Conservation (phyloP, 2,329 filamentous ascomycete species). For the Zarea fungicola region DNA sequence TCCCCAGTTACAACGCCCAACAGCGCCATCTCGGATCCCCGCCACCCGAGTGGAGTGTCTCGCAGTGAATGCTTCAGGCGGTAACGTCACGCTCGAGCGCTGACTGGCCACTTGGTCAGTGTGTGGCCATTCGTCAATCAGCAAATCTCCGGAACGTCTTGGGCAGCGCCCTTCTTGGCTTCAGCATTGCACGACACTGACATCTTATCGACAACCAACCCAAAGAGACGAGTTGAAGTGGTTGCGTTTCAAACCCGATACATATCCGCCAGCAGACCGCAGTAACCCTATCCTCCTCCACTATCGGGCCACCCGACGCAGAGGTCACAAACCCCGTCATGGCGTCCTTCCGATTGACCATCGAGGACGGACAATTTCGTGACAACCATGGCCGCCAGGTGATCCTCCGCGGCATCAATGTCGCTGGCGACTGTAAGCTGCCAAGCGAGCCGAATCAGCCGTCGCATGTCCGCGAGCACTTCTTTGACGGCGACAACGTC, state of each 20-base stretch:
- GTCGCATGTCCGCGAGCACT: constrained; percentile 70
- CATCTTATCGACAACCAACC: not conserved
- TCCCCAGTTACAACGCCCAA: too few relatives aligned
- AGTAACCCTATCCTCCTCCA: not conserved
- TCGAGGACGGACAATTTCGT: constrained; percentile 81
- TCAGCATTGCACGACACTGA: not conserved
- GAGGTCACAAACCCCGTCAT: constrained; percentile 48
- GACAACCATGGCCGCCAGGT: constrained; percentile 80
- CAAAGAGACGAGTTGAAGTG: not conserved
- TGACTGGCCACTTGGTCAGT: constrained; percentile 1
- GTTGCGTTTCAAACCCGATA: not conserved
- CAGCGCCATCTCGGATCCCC: constrained; percentile 6
- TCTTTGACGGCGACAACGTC: constrained; percentile 90
- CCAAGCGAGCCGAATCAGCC: constrained; percentile 76
- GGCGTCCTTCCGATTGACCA: constrained; percentile 69
- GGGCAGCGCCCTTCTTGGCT: not conserved
- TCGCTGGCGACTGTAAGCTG: constrained; percentile 85
- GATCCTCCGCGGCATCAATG: constrained; percentile 87
- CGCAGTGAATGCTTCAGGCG: constrained; percentile 2
- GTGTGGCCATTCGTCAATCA: not conserved
- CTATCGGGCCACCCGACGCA: not conserved
- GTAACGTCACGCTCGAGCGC: constrained; percentile 7
- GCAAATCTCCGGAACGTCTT: not conserved
- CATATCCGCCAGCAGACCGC: not conserved
- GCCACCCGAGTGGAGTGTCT: constrained; percentile 6